Evolutionary conservation across 805 yeast genomes (phyloP).

Genomic region (Ogataea ganodermae): DNA sequence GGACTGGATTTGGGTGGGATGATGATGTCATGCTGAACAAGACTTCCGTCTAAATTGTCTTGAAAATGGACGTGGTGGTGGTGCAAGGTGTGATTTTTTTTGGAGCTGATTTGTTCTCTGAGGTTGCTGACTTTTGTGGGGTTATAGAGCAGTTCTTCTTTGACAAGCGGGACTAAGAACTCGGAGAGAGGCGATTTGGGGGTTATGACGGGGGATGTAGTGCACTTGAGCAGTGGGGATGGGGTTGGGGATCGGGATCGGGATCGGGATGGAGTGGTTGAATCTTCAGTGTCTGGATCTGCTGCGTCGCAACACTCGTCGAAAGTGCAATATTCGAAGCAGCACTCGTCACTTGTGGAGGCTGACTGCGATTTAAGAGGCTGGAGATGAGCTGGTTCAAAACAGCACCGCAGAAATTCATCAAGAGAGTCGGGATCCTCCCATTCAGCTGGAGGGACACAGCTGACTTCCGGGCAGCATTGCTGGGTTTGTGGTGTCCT

Average conservation of each 20-base stretch:
- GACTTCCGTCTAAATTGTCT: conserved; percentile 29
- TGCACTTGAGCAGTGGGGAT: background rate
- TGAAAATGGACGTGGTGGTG: conserved; percentile 36
- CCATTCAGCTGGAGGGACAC: conserved; percentile 4
- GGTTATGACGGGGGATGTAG: background rate
- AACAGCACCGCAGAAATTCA: conserved; percentile 27
- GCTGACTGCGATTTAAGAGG: conserved; percentile 2
- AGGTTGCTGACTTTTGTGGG: conserved; percentile 9
- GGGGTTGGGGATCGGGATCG: too few relatives aligned
- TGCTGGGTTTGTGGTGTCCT: conserved; percentile 3
- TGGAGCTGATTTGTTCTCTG: conserved; percentile 1
- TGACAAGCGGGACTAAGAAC: conserved; percentile 1
- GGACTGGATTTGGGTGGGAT: conserved; percentile 22
- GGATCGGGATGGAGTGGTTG: too few relatives aligned
- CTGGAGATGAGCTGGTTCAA: conserved; percentile 27
- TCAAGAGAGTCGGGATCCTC: conserved; percentile 18
- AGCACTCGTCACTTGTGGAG: conserved; percentile 21
- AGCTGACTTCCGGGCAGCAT: conserved; percentile 12
- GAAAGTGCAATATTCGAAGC: conserved; percentile 30
- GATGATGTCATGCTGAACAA: conserved; percentile 32
- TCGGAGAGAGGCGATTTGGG: conserved; percentile 2
- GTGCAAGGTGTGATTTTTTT: conserved; percentile 13
- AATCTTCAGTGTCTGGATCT: too few relatives aligned
- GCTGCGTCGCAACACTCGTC: conserved; percentile 19
- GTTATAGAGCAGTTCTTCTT: conserved; percentile 4